phyloP scores from a whole-genome alignment of 371 early-diverging fungal species.

The Nosema granulosis region DNA sequence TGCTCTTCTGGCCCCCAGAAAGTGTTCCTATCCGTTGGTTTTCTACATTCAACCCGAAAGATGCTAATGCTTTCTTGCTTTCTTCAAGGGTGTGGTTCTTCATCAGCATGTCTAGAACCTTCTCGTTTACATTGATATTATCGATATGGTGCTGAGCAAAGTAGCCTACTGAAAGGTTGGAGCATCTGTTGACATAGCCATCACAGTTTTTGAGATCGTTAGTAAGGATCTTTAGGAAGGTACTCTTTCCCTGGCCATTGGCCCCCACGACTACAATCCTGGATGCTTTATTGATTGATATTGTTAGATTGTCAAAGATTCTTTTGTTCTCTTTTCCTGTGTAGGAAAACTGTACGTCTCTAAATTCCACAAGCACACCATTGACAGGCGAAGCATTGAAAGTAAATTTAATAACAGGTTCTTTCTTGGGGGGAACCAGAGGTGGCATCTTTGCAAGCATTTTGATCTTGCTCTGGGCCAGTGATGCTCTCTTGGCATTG shows the following conservation, averaged over 20 bases:
- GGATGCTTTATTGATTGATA: slow-evolving; percentile 71
- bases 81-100: slow-evolving; percentile 74
- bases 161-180: slow-evolving; percentile 69
- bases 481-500: slow-evolving; percentile 92
- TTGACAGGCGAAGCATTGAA: slow-evolving; percentile 25
- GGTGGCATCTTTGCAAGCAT: slow-evolving; percentile 78
- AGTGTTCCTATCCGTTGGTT: slow-evolving; percentile 69
- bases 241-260: slow-evolving; percentile 80
- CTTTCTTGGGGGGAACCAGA: slow-evolving; percentile 31
- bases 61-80: slow-evolving; percentile 76
- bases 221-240: slow-evolving; percentile 76
- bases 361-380: slow-evolving; percentile 49
- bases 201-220: slow-evolving; percentile 78
- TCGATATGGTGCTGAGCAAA: slow-evolving; percentile 92
- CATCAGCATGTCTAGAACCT: slow-evolving; percentile 84
- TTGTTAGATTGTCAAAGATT: slow-evolving; percentile 70
- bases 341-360: slow-evolving; percentile 46
- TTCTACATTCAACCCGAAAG: slow-evolving; percentile 72
- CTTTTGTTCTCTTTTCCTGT: neutral
- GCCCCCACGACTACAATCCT: slow-evolving; percentile 74
- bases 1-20: slow-evolving; percentile 87
- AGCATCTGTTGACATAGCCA: slow-evolving; percentile 69
- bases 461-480: slow-evolving; percentile 93
- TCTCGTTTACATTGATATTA: slow-evolving; percentile 76
- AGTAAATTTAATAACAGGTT: slow-evolving; percentile 48